Percentiles rank a stretch among this genome's conserved stretches.
phyloP scores from a whole-genome alignment of 768 basidiomycete species.

The Russula ochroleuca region DNA sequence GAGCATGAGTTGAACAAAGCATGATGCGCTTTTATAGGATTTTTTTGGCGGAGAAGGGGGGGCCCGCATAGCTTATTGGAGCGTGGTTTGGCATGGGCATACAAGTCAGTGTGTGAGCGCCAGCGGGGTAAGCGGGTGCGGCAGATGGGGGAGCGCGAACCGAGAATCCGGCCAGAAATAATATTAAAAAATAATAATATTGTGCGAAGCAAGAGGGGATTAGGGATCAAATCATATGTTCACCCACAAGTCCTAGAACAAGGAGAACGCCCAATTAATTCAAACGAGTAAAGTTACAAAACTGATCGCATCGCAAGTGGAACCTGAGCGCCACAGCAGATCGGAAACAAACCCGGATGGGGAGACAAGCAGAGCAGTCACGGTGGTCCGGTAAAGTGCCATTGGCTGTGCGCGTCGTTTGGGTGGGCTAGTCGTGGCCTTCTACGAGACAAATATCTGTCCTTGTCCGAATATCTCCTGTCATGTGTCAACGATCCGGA shows the following conservation, averaged over 20 bases:
- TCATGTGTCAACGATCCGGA: slow-evolving; percentile 18
- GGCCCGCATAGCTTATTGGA: slow-evolving; percentile 21
- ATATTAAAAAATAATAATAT: slow-evolving; percentile 1
- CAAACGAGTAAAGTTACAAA: slow-evolving; percentile 4
- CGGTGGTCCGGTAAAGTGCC: neutral
- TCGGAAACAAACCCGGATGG: slow-evolving; percentile 16
- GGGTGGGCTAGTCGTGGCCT: slow-evolving; percentile 9
- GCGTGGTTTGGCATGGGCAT: slow-evolving; percentile 10
- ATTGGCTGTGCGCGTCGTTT: slow-evolving; percentile 5
- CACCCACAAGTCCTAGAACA: neutral
- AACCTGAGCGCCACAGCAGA: slow-evolving; percentile 15
- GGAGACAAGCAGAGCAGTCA: slow-evolving; percentile 3
- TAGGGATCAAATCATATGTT: too few species aligned
- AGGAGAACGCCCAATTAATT: slow-evolving; percentile 10
- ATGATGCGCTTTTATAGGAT: slow-evolving; percentile 14
- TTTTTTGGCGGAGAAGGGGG: slow-evolving; percentile 4
- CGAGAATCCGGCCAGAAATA: slow-evolving; percentile 22
- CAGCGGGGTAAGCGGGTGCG: slow-evolving; percentile 23
- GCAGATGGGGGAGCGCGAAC: slow-evolving; percentile 23
- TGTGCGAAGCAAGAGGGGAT: slow-evolving; percentile 5
- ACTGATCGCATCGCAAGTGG: slow-evolving; percentile 8
- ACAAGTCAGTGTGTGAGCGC: slow-evolving; percentile 5
- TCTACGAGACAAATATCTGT: slow-evolving; percentile 5
- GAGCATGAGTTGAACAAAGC: neutral
- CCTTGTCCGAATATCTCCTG: slow-evolving; percentile 4